Evolutionary conservation across 1,284 basidiomycete species (phyloP), one percentile per base, ranked within the genome.

Genomic region (Tilletia caries): DNA sequence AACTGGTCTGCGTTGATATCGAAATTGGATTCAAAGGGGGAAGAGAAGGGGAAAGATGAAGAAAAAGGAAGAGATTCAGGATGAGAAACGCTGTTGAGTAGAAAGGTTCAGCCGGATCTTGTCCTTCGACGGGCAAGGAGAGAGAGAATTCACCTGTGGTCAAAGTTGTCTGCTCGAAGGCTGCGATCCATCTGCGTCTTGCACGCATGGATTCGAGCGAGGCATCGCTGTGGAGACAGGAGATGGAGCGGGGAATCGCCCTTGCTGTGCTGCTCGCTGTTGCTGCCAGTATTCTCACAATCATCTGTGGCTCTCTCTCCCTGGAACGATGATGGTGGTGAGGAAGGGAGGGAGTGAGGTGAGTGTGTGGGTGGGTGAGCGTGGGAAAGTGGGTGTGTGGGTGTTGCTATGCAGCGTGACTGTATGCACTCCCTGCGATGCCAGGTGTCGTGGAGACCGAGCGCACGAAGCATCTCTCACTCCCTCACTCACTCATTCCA

Each of bases 1-100:
- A 66, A 73, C 32, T 76, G 70, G 43, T 68, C 72, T 70, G 60
- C 0, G 37, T 5, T 25, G 54, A 64, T 48, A 70, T 33, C 27
- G 15, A 54, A 29, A 58, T n/a, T n/a, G n/a, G n/a, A n/a, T n/a
- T n/a, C n/a, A n/a, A 41, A 15, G 37, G 37, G 10, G 15, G 8
- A 6, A 41, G 37, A 41, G 37, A 41, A 15, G 37, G 37, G 2
- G 0, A 41, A 41, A 41, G 37, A 41, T 2, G 37, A 2, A 41
- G 2, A 34, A 18, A 12, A 62, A n/a, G 13, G 8, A 20, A 62
- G 58, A 34, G 4, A 37, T 6, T 12, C 32, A 62, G 32, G 12
- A 27, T 27, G 52, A 54, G 23, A 1, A 18, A 25, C 6, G 52
- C 3, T 25, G 52, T 13, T 3, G 5, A 13, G 13, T 5, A 41